Percentiles rank a stretch among this genome's conserved stretches.
Evolutionary conservation across 331 rosid genomes (phyloP).

Genomic region (Cydonia oblonga): DNA sequence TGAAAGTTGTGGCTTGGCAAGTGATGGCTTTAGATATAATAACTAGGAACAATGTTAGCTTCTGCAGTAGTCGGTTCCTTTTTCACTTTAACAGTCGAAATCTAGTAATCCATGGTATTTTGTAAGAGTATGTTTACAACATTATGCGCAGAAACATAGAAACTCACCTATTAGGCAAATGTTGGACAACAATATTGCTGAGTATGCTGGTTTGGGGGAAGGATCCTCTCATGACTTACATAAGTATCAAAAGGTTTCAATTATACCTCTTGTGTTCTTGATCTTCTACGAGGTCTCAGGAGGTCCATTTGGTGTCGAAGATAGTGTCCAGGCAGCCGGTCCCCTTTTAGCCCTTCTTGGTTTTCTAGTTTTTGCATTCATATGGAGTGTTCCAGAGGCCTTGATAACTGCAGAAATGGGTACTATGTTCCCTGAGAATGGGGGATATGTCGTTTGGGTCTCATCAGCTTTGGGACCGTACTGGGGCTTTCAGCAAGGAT

Average conservation of each 20-base stretch:
- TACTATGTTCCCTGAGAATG: slow-evolving; percentile 56
- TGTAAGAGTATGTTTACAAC: not conserved
- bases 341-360: slow-evolving; percentile 52
- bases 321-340: slow-evolving; percentile 48
- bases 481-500: slow-evolving; percentile 64
- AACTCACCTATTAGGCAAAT: not conserved
- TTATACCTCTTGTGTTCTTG: slow-evolving; percentile 38
- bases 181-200: slow-evolving; percentile 1
- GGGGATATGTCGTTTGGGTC: slow-evolving; percentile 64
- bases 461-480: slow-evolving; percentile 58
- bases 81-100: not conserved
- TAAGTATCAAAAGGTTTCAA: slow-evolving; percentile 5
- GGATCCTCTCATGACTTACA: not conserved
- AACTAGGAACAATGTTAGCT: not conserved
- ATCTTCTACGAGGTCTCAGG: slow-evolving; percentile 65
- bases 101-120: not conserved
- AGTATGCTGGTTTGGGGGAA: slow-evolving; percentile 1
- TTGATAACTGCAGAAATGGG: slow-evolving; percentile 58
- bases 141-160: slow-evolving; percentile 2
- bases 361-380: slow-evolving; percentile 38
- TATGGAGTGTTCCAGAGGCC: slow-evolving; percentile 67
- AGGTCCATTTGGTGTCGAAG: slow-evolving; percentile 61
- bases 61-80: not conserved
- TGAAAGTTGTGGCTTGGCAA: not conserved
- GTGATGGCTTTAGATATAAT: not conserved